These are phyloP conservation scores for Termitomyces sp. DNA, from an alignment of 768 basidiomycete species.

Conservation along the genomic window DNA sequence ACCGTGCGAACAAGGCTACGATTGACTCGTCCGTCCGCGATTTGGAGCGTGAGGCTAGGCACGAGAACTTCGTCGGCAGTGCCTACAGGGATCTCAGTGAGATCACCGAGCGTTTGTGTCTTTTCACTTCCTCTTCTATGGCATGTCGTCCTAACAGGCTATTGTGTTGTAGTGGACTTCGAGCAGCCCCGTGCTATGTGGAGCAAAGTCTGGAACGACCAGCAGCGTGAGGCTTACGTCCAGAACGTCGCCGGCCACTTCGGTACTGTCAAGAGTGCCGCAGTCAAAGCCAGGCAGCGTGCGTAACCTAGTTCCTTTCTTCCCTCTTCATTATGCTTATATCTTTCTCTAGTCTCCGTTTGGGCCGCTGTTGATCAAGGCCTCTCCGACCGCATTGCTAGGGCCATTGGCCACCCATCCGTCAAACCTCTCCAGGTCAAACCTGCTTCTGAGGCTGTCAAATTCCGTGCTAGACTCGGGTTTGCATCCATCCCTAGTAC, in stretches of 20 bases:
- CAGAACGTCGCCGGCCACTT: conserved; percentile 68
- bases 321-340: not conserved
- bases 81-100: conserved; percentile 69
- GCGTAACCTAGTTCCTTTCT: conserved; percentile 28
- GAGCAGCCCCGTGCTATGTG: conserved; percentile 79
- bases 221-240: conserved; percentile 59
- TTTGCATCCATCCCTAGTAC: conserved; percentile 15
- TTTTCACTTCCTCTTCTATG: conserved; percentile 12
- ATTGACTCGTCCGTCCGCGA: conserved; percentile 43
- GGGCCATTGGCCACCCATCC: conserved; percentile 57
- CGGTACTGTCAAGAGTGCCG: conserved; percentile 54
- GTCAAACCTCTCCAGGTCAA: conserved; percentile 63
- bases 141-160: not conserved
- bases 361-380: conserved; percentile 79
- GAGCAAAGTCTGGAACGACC: conserved; percentile 64
- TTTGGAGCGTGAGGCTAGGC: conserved; percentile 39
- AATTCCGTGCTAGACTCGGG: conserved; percentile 47
- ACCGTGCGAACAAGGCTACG: conserved; percentile 47
- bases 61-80: conserved; percentile 76
- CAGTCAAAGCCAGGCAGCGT: conserved; percentile 67
- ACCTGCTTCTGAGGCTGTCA: conserved; percentile 55
- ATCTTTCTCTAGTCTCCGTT: conserved; percentile 55
- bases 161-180: conserved; percentile 61
- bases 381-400: conserved; percentile 77
- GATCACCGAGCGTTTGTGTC: conserved; percentile 71